phyloP scores from a whole-genome alignment of 768 basidiomycete genomes.

The Rhodotorula toruloides region DNA sequence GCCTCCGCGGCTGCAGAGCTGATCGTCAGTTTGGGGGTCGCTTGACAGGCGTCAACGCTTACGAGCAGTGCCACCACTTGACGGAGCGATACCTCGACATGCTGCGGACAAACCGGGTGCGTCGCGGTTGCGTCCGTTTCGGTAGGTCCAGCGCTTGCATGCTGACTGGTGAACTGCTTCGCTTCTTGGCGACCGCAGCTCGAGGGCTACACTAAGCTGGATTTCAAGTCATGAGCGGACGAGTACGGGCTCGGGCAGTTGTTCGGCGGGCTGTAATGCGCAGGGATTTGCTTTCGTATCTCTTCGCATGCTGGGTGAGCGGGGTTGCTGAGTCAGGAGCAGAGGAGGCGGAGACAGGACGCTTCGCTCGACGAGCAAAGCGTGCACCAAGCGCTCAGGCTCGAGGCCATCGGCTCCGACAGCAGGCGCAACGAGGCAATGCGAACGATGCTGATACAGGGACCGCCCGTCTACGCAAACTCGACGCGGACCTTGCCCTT shows the following conservation, averaged over 20 bases:
- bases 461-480: neutral
- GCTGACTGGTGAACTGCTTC: neutral
- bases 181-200: neutral
- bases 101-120: slow-evolving; percentile 35
- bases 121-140: neutral
- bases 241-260: too few species aligned
- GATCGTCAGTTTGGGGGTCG: neutral
- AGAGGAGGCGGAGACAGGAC: too few species aligned
- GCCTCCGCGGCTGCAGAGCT: too few species aligned
- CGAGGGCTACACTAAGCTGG: slow-evolving; percentile 38
- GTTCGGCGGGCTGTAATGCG: too few species aligned
- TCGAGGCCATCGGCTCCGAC: too few species aligned
- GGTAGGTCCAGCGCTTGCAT: too few species aligned
- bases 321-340: too few species aligned
- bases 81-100: slow-evolving; percentile 39
- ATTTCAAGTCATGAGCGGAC: slow-evolving; percentile 22
- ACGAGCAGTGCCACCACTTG: slow-evolving; percentile 39
- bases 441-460: neutral
- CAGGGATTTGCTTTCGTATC: too few species aligned
- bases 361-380: too few species aligned
- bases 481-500: slow-evolving; percentile 33
- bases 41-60: slow-evolving; percentile 37
- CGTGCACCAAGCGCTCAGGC: too few species aligned
- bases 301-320: too few species aligned
- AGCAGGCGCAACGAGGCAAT: too few species aligned